Evolutionary conservation across 495 filamentous ascomycete genomes (phyloP).

Genomic region (Neurospora sp.): DNA sequence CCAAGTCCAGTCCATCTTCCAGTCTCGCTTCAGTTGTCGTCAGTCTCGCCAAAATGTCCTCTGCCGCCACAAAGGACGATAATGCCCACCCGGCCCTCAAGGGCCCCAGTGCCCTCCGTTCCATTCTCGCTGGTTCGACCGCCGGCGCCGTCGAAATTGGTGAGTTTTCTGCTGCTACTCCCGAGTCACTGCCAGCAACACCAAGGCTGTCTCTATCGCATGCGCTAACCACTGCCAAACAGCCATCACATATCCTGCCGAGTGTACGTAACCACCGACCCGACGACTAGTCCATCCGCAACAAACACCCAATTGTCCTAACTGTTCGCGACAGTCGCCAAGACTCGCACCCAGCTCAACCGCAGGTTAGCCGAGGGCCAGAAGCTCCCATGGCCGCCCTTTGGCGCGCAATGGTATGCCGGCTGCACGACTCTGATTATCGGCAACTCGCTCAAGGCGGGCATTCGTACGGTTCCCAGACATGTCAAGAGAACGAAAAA

Average conservation of each 20-base stretch:
- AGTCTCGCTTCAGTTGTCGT: background rate
- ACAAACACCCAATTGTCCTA: conserved; percentile 2
- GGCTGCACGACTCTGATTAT: conserved; percentile 96
- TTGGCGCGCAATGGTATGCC: conserved; percentile 92
- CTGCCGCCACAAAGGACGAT: conserved; percentile 18
- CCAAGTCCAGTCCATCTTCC: background rate
- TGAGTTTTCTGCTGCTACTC: conserved; percentile 18
- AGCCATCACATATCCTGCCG: conserved; percentile 96
- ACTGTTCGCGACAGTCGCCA: conserved; percentile 55
- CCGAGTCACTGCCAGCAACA: background rate
- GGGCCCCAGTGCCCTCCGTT: conserved; percentile 72
- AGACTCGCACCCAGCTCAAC: conserved; percentile 91
- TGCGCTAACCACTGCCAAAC: too few species aligned
- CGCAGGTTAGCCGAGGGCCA: conserved; percentile 65
- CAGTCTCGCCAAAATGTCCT: conserved; percentile 14
- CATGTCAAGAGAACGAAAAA: background rate
- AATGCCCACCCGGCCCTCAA: conserved; percentile 21
- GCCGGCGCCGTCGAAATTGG: conserved; percentile 94
- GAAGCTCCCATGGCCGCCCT: conserved; percentile 93
- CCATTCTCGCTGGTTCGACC: conserved; percentile 77
- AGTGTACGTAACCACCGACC: conserved; percentile 49
- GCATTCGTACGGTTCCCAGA: conserved; percentile 58
- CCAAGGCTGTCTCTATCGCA: too few species aligned
- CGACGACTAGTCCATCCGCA: background rate
- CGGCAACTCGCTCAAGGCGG: conserved; percentile 91